Evolutionary conservation across 331 rosid species (phyloP).

Genomic region (Malus hybrid): DNA sequence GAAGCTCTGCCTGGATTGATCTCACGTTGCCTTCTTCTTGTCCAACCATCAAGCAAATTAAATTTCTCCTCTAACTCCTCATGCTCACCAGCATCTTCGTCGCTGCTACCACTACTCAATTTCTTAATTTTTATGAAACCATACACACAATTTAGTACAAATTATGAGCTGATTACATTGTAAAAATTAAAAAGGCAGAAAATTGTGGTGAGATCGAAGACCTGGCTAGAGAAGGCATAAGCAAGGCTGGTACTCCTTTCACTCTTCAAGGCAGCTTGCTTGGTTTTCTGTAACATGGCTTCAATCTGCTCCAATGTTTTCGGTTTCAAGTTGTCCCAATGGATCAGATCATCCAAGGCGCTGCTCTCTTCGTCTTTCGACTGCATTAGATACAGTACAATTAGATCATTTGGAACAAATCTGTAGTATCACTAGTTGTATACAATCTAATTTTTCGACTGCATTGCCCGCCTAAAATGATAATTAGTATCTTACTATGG

Average conservation of each 20-base stretch:
- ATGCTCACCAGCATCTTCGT: slow-evolving; percentile 10
- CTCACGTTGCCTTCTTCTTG: no score
- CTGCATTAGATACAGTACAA: slow-evolving; percentile 10
- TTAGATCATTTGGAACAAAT: no score
- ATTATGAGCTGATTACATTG: background rate
- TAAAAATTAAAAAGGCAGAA: background rate
- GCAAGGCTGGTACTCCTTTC: slow-evolving; percentile 27
- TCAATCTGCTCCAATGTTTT: slow-evolving; percentile 22
- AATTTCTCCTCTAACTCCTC: slow-evolving; percentile 16
- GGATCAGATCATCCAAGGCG: slow-evolving; percentile 14
- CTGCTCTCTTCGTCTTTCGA: slow-evolving; percentile 29
- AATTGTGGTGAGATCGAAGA: background rate
- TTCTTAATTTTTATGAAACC: slow-evolving; percentile 12
- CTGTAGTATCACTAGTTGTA: no score
- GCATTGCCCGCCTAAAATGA: no score
- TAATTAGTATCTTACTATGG: slow-evolving; percentile 16
- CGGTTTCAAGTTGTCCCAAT: slow-evolving; percentile 22
- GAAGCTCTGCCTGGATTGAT: no score
- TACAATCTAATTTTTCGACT: no score
- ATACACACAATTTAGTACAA: background rate
- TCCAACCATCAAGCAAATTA: no score
- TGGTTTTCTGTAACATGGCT: slow-evolving; percentile 26
- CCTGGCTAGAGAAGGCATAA: slow-evolving; percentile 45
- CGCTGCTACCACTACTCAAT: background rate
- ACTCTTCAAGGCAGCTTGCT: slow-evolving; percentile 25